Percentiles rank a stretch among this genome's conserved stretches.
phyloP scores from a whole-genome alignment of 73 alveolate genomes.

The Blepharisma stoltei region DNA sequence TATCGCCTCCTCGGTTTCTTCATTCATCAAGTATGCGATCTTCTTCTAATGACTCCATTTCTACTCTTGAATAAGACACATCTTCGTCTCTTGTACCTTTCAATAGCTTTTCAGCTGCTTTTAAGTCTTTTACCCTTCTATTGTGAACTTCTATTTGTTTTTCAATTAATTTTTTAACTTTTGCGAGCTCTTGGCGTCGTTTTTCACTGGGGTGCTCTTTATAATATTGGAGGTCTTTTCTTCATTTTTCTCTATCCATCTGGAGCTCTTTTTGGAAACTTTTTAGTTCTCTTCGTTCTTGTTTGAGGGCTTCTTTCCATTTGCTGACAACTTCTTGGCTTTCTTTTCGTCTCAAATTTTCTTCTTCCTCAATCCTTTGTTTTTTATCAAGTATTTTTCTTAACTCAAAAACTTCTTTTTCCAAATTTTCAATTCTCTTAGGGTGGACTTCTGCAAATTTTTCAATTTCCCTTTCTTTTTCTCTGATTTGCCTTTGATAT shows the following conservation, averaged over 20 bases:
- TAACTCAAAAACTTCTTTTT: background rate
- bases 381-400: background rate
- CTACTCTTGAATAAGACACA: background rate
- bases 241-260: slow-evolving; percentile 22
- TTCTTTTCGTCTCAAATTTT: background rate
- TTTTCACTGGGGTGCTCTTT: slow-evolving; percentile 14
- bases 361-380: background rate
- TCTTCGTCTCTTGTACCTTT: background rate
- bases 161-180: background rate
- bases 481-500: slow-evolving; percentile 6
- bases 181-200: background rate
- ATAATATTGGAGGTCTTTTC: background rate
- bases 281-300: slow-evolving; percentile 15
- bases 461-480: slow-evolving; percentile 10
- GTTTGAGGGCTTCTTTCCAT: background rate
- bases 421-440: slow-evolving; percentile 1
- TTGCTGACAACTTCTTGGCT: background rate
- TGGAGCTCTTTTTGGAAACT: background rate
- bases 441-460: background rate
- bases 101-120: slow-evolving; percentile 8
- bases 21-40: background rate
- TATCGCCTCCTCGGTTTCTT: background rate
- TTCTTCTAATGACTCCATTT: background rate
- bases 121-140: background rate
- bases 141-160: background rate